Base-by-base conservation (phyloP, 148 eudicot genomes). In the Fagopyrum homotropicum region DNA sequence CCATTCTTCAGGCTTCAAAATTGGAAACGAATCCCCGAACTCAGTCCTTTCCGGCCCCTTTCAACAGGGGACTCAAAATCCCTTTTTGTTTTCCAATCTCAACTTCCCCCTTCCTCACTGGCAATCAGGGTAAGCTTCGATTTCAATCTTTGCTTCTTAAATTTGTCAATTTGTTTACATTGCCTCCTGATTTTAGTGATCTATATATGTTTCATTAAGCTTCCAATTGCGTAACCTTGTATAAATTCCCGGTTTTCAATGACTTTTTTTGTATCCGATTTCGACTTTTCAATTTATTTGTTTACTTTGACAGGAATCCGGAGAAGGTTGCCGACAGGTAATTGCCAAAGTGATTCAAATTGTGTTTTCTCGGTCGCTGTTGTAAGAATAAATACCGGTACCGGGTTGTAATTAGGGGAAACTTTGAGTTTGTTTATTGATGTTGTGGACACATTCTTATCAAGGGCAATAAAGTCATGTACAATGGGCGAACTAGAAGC, bases 401-500 rank as follows among this genome's bases (percentile, higher is more conserved):
- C 26, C 2, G 0, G 60, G 26, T 8, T 19, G 61, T 4, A 8
- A 7, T 71, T 71, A 44, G 45, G 43, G 72, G 71, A 43, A 51
- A 50, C 77, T 71, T 74, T 47, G 57, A 30, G 40, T 35, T 0
- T 54, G 61, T 2, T 30, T 66, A 14, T 2, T 51, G n/a, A 49
- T 49, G 56, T 11, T 51, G 72, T 81, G 77, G 69, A 57, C 87
- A 94, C 93, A 87, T 94, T 97, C 97, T 94, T 97, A 1, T 84
- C 96, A 19, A 90, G 98, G 84, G 87, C 87, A 9, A 87, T 90
- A 78, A 91, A 83, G 85, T 72, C 97, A 4, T 90, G 84, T 82
- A 79, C 90, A 6, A 81, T 94, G 97, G 97, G 73, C 49, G 92
- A 91, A 78, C 73, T 91, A 77, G 96, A 94, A 83, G 93, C 97